Percentiles rank a stretch among this genome's conserved stretches.
phyloP scores from a whole-genome alignment of 1,139 yeast species.

The Geotrichum macrosporum region DNA sequence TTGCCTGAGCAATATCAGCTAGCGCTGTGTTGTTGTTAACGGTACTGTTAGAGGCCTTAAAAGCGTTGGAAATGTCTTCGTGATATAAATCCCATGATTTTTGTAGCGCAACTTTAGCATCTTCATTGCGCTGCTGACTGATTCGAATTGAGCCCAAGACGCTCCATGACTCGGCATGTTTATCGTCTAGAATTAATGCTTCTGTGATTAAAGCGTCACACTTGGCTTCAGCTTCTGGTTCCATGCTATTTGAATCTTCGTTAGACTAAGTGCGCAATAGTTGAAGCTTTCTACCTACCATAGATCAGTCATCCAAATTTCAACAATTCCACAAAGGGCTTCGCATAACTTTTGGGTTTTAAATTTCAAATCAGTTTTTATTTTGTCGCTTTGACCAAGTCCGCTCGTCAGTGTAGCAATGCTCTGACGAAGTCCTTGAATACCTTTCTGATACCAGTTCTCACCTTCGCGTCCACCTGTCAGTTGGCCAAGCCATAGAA shows the following conservation, averaged over 20 bases:
- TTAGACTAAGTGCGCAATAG: constrained; percentile 7
- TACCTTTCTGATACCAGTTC: constrained; percentile 59
- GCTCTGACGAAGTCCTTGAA: constrained; percentile 48
- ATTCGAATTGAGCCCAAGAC: constrained; percentile 82
- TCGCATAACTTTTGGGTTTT: constrained; percentile 57
- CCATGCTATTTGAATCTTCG: constrained; percentile 48
- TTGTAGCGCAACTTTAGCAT: constrained; percentile 66
- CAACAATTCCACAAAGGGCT: constrained; percentile 81
- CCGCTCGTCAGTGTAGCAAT: constrained; percentile 27
- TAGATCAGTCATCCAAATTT: constrained; percentile 96
- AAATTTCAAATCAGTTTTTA: constrained; percentile 31
- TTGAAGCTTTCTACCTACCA: neutral
- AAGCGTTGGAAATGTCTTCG: constrained; percentile 42
- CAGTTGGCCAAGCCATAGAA: constrained; percentile 85
- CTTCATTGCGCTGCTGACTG: constrained; percentile 72
- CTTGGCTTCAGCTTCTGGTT: constrained; percentile 72
- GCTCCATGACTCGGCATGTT: constrained; percentile 76
- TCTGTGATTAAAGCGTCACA: constrained; percentile 70
- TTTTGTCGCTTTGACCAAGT: neutral
- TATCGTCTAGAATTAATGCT: constrained; percentile 57
- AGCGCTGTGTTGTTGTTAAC: constrained; percentile 35
- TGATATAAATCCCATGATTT: constrained; percentile 71
- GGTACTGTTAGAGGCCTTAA: constrained; percentile 41
- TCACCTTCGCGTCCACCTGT: constrained; percentile 79
- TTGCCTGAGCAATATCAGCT: constrained; percentile 39